phyloP scores from a whole-genome alignment of 83 land plant genomes.

The Thuja plicata region DNA sequence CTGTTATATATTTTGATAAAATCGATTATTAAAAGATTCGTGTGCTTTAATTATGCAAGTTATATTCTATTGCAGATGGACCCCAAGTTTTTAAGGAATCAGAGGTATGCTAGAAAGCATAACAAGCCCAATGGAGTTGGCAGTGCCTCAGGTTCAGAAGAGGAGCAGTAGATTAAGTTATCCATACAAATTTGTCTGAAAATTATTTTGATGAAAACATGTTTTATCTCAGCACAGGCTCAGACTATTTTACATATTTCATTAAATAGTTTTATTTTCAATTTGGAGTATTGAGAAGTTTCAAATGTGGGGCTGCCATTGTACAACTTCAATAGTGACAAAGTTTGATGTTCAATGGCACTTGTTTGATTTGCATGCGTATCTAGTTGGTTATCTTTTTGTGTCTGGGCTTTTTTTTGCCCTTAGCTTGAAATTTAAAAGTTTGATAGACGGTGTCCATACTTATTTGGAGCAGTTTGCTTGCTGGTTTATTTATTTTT shows the following conservation, averaged over 20 bases:
- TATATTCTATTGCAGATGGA: constrained; percentile 56
- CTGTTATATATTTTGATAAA: background rate
- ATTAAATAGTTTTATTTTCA: background rate
- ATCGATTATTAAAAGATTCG: background rate
- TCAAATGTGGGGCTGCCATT: background rate
- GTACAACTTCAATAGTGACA: background rate
- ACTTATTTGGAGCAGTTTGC: background rate
- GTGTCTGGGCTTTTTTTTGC: background rate
- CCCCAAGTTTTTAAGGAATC: constrained; percentile 89
- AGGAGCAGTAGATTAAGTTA: constrained; percentile 16
- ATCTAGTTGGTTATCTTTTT: background rate
- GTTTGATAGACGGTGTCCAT: background rate
- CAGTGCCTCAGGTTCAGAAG: constrained; percentile 14
- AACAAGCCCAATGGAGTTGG: constrained; percentile 52
- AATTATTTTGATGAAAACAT: background rate
- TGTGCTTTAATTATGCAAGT: background rate
- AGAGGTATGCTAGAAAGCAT: constrained; percentile 91
- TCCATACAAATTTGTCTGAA: background rate
- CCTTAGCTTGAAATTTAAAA: background rate
- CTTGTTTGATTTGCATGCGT: background rate
- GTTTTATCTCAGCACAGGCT: background rate
- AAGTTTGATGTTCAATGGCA: background rate
- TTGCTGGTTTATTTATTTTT: background rate
- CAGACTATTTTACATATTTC: background rate
- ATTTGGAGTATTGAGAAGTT: background rate